Conservation (phyloP, 441 rosid genomes). For the Adansonia madagascariensis region DNA sequence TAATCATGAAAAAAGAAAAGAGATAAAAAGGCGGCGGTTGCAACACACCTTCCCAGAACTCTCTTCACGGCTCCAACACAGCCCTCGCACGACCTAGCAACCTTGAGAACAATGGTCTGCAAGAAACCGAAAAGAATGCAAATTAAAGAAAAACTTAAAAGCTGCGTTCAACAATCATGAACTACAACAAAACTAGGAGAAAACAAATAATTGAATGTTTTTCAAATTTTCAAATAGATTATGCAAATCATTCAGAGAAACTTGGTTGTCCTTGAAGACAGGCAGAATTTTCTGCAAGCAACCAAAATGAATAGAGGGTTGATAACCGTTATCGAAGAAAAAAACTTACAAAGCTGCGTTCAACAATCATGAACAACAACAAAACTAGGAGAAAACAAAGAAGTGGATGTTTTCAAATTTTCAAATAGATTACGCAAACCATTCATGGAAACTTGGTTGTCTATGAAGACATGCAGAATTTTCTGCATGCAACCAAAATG, state of each 20-base stretch:
- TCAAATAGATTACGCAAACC: not conserved
- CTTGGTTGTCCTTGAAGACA: not conserved
- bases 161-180: not conserved
- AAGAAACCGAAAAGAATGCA: not conserved
- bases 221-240: not conserved
- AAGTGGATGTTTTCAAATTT: not conserved
- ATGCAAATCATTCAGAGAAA: not conserved
- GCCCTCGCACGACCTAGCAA: conserved; percentile 88
- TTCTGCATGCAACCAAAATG: too few species aligned
- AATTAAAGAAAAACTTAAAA: not conserved
- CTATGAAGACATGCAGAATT: not conserved
- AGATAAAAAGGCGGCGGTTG: not conserved
- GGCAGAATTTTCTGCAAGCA: not conserved
- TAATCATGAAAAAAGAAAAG: not conserved
- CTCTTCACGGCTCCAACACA: conserved; percentile 90
- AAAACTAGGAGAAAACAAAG: not conserved
- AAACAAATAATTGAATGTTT: not conserved
- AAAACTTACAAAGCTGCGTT: not conserved
- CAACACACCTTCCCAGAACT: conserved; percentile 76
- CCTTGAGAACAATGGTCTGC: conserved; percentile 89
- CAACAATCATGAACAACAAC: not conserved
- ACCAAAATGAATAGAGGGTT: conserved; percentile 20
- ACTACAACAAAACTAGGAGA: not conserved
- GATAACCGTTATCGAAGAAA: not conserved
- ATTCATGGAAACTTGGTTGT: not conserved